Evolutionary conservation across 306 rosid species (phyloP).

Genomic region (Carpinus fangiana): DNA sequence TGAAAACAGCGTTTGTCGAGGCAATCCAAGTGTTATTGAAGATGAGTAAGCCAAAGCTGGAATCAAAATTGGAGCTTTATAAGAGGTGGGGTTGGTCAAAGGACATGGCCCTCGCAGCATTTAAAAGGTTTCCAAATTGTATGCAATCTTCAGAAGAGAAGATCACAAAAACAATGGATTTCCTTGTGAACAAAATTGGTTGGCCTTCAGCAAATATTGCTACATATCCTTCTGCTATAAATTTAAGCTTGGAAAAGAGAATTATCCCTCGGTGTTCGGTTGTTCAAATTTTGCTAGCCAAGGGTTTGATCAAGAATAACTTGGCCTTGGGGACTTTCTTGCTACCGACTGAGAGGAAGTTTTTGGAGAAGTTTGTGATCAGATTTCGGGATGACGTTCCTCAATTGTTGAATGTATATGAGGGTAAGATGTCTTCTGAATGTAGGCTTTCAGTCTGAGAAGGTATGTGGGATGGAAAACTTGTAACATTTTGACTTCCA

Average conservation of each 20-base stretch:
- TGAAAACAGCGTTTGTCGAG: too few species aligned
- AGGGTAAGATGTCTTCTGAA: background rate
- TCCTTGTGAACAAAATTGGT: conserved; percentile 7
- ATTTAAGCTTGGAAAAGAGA: too few species aligned
- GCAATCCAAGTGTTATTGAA: too few species aligned
- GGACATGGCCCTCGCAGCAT: conserved; percentile 7
- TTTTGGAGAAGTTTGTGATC: too few species aligned
- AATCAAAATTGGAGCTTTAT: too few species aligned
- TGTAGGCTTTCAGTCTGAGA: background rate
- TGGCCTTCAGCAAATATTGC: conserved; percentile 21
- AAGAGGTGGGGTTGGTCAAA: too few species aligned
- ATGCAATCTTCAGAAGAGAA: conserved; percentile 24
- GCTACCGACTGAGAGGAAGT: background rate
- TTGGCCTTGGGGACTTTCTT: background rate
- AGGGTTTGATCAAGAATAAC: too few species aligned
- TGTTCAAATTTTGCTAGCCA: too few species aligned
- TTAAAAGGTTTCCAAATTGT: conserved; percentile 31
- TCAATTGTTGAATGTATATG: conserved; percentile 8
- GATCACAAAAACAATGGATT: conserved; percentile 18
- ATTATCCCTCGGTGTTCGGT: too few species aligned
- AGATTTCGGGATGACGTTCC: too few species aligned
- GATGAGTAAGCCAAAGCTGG: too few species aligned
- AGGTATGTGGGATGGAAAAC: background rate
- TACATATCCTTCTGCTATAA: background rate
- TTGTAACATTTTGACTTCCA: too few species aligned